Conservation (phyloP, 208 protist species). For the Leishmania turanica region DNA sequence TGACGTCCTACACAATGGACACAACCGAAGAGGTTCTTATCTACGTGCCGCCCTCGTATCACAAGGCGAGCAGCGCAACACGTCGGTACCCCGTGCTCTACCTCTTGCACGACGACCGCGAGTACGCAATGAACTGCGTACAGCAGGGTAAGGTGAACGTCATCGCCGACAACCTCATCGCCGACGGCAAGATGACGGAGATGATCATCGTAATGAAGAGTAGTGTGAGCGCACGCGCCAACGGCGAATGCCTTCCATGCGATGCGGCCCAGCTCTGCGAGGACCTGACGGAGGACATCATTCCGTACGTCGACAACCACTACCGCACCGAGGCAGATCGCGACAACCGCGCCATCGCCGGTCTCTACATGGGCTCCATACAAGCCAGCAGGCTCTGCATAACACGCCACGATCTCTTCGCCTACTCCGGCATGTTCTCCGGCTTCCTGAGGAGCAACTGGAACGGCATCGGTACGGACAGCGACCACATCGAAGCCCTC, state of each 20-base stretch:
- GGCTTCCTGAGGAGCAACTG: slow-evolving; percentile 31
- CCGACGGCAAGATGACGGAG: slow-evolving; percentile 20
- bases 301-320: slow-evolving; percentile 35
- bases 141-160: slow-evolving; percentile 39
- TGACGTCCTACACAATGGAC: slow-evolving; percentile 24
- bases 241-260: slow-evolving; percentile 1
- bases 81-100: slow-evolving; percentile 42
- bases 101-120: slow-evolving; percentile 35
- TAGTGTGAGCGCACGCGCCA: not conserved
- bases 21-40: slow-evolving; percentile 31
- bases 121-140: slow-evolving; percentile 29
- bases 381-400: slow-evolving; percentile 27
- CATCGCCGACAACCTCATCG: slow-evolving; percentile 47
- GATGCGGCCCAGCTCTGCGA: slow-evolving; percentile 11
- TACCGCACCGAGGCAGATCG: slow-evolving; percentile 31
- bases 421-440: slow-evolving; percentile 33
- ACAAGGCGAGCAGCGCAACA: slow-evolving; percentile 21
- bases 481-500: slow-evolving; percentile 30
- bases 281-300: slow-evolving; percentile 33
- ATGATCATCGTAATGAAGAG: slow-evolving; percentile 14
- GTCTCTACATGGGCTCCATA: slow-evolving; percentile 39
- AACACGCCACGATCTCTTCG: slow-evolving; percentile 30
- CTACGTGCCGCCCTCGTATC: slow-evolving; percentile 41
- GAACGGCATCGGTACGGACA: slow-evolving; percentile 12
- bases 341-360: slow-evolving; percentile 33